Base-by-base conservation (phyloP, 768 basidiomycete genomes). In the Coprinellus aureogranulatus region DNA sequence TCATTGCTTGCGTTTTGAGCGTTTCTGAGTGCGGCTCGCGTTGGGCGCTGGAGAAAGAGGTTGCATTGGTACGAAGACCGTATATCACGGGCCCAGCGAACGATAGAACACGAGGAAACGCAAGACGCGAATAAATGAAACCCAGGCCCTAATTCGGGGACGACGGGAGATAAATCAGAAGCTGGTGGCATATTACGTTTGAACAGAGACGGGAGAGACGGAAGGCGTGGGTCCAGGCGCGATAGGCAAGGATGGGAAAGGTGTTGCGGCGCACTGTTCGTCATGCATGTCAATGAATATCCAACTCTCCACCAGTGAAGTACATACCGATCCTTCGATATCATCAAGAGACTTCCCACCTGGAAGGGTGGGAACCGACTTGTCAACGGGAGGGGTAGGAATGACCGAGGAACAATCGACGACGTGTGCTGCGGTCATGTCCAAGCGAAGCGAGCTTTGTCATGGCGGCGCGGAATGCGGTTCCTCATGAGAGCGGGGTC, bases 381-480 rank as follows among this genome's bases (percentile, higher is more conserved):
- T 30, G 51, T 23, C 27, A 5, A 20, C 8, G 25, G 26, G n/a
- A 26, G 77, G 70, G 2, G 57, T 55, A 4, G 78, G 77, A 31
- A 80, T 77, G 54, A 79, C 74, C 42, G 79, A 77, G 3, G 73
- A 75, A 63, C 78, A 80, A 65, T 80, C 78, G 34, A 75, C 67
- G 57, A 80, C n/a, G 55, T 4, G 65, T 60, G 54, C 57, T 63
- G 12, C 56, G 55, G 59, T 78, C 69, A 41, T 79, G 76, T 18
- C 77, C 80, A 39, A 80, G 56, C 18, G 76, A 58, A 8, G 76
- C 72, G 26, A 81, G 60, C 64, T 80, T 81, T 31, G 68, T 64
- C 75, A 81, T 77, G 16, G 74, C 78, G 16, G 68, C 68, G n/a
- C 67, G 70, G 71, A 79, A 79, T 2, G 62, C 67, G 28, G 59